Percentiles rank a stretch among this genome's conserved stretches.
Evolutionary conservation across 1,284 basidiomycete species (phyloP).

Genomic region (Cryptococcus sp.): DNA sequence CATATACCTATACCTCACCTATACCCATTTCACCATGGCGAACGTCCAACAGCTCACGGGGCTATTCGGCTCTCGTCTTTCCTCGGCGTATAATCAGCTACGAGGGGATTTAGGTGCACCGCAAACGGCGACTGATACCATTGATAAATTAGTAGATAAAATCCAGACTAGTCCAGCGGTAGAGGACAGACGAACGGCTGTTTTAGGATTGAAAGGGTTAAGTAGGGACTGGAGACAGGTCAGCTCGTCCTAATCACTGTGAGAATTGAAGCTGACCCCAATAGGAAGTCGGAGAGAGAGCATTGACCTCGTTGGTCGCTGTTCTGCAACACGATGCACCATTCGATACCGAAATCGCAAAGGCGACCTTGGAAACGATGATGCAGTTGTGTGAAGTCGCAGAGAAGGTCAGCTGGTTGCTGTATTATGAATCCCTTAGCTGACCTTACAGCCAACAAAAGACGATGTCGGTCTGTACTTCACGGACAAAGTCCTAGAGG

Average conservation of each 20-base stretch:
- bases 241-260: constrained; percentile 7
- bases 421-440: neutral
- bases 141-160: constrained; percentile 79
- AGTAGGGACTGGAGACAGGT: constrained; percentile 78
- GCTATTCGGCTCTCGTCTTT: constrained; percentile 39
- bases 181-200: constrained; percentile 84
- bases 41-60: constrained; percentile 22
- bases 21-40: neutral
- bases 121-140: constrained; percentile 78
- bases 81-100: constrained; percentile 44
- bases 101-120: constrained; percentile 49
- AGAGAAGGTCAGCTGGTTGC: constrained; percentile 33
- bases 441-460: constrained; percentile 37
- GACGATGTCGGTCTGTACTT: constrained; percentile 50
- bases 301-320: constrained; percentile 69
- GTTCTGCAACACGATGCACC: constrained; percentile 80
- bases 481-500: constrained; percentile 46
- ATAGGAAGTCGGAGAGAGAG: constrained; percentile 69
- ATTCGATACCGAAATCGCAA: constrained; percentile 82
- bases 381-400: constrained; percentile 49
- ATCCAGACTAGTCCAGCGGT: constrained; percentile 79
- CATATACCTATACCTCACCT: neutral
- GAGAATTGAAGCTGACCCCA: neutral
- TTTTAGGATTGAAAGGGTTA: constrained; percentile 87
- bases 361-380: constrained; percentile 82